Base-by-base conservation (phyloP, 2,329 filamentous ascomycete species). In the Graphilbum ipis-grandicollis region DNA sequence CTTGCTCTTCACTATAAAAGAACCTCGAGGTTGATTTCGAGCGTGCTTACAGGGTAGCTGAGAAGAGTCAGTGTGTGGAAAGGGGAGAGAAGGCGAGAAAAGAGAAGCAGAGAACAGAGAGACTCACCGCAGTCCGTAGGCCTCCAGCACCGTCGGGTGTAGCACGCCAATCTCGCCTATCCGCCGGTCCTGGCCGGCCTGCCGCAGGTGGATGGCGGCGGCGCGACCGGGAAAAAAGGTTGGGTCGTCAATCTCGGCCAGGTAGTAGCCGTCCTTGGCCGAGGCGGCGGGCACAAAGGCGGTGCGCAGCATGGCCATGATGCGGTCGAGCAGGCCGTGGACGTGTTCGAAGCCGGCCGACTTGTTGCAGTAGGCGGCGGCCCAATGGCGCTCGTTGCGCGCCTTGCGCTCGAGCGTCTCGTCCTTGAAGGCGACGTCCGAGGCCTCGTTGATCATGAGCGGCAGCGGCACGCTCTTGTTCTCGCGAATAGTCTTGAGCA, bases 331-430 rank as follows among this genome's bases (percentile, higher is more conserved):
- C 46, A 98, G 68, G 40, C 90, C 90, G 59, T 98, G 92, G 3
- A 98, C 84, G 44, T 92, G 66, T 60, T 98, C 90, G 56, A 98
- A 98, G 31, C 92, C 90, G 48, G 79, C 85, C 4, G 76, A 83
- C 67, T 90, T 93, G 52, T 86, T 86, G 58, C 88, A 94, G 71
- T 80, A 93, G 2, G 85, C 86, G 9, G 86, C 90, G n/a, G 83
- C 84, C 55, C 93, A 96, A 61, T 93, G 88, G 39, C 88, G 69
- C 65, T 94, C 83, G 56, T 98, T 98, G 47, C 84, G 74, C 47
- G 76, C 80, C 30, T 85, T 84, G 45, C 90, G 75, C 67, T 98
- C 90, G 33, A 75, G 58, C 13, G 64, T 65, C 43, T 77, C 59
- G 50, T 93, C 88, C 61, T 96, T 93, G 66, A 93, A 83, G 22